These are phyloP conservation scores for Pichia scutulata DNA, from an alignment of 805 yeast species.

Conservation along the genomic window DNA sequence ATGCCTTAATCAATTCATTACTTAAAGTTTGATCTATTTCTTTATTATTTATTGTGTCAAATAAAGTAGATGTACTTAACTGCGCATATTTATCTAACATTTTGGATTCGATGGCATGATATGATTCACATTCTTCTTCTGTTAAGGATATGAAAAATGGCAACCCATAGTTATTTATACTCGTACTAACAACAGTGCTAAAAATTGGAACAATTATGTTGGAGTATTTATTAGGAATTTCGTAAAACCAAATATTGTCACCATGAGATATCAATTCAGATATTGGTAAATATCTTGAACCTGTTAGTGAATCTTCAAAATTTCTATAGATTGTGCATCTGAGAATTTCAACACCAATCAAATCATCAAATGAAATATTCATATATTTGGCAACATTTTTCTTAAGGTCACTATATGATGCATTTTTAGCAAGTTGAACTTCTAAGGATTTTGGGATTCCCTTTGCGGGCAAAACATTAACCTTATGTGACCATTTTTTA, in stretches of 20 bases:
- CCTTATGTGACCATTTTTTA: slow-evolving; percentile 59
- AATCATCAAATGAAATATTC: slow-evolving; percentile 28
- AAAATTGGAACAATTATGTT: slow-evolving; percentile 57
- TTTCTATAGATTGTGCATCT: slow-evolving; percentile 60
- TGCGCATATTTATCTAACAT: slow-evolving; percentile 43
- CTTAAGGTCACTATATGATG: slow-evolving; percentile 58
- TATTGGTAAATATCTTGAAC: slow-evolving; percentile 55
- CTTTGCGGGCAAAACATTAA: slow-evolving; percentile 54
- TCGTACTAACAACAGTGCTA: slow-evolving; percentile 34
- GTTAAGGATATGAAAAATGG: slow-evolving; percentile 67
- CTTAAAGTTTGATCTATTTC: slow-evolving; percentile 12
- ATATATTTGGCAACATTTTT: slow-evolving; percentile 47
- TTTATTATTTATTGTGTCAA: slow-evolving; percentile 18
- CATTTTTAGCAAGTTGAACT: slow-evolving; percentile 61
- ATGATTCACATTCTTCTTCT: slow-evolving; percentile 45
- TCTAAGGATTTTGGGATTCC: slow-evolving; percentile 48
- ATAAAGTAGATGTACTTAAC: slow-evolving; percentile 38
- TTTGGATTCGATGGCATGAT: slow-evolving; percentile 50
- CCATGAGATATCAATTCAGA: slow-evolving; percentile 54
- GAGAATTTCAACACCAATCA: slow-evolving; percentile 57
- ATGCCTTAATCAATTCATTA: slow-evolving; percentile 21
- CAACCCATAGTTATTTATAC: slow-evolving; percentile 52
- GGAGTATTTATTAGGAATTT: slow-evolving; percentile 32
- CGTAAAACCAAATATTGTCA: slow-evolving; percentile 63
- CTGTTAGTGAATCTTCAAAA: slow-evolving; percentile 49